Base-by-base conservation (phyloP, 2,329 filamentous ascomycete genomes). In the Aspergillus terreus region DNA sequence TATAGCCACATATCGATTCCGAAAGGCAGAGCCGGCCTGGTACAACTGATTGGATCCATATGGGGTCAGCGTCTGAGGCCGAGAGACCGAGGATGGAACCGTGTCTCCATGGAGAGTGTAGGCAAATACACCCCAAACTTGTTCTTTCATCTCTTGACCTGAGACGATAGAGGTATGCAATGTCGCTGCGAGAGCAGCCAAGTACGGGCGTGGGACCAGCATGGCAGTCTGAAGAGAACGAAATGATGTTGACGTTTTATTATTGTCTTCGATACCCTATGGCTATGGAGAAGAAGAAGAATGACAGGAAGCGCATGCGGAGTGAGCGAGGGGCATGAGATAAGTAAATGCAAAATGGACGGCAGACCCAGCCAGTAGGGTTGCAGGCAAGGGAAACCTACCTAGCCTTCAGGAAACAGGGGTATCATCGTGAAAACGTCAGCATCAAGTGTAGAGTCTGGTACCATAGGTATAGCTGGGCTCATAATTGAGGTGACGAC, bases 21-120 rank as follows among this genome's bases (percentile, higher is more conserved):
- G 76, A 60, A 84, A 78, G 50, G 71, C 72, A 14, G 71, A 62
- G 2, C 82, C 82, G 7, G 79, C 73, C 10, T 66, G 58, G 55
- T 76, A 74, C 50, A 82, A 70, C 55, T 82, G 76, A 46, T 74
- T 76, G n/a, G 82, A 81, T 45, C 82, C 82, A 41, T 79, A 67
- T 1, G 78, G 71, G 1, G 80, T 83, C 47, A 84, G 68, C 1
- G 65, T 65, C 4, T 65, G 66, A 2, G 71, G 58, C 6, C 64
- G 55, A 14, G 63, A 56, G 6, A 77, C 58, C 25, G 70, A 64
- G 42, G 67, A 58, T 2, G 82, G 81, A 5, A 78, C 81, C 46
- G 74, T 76, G 53, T 84, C 82, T 53, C 82, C 82, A 46, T 78
- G 73, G 19, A 77, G 69, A 33, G 78, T 76, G 59, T 80, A 82